These are phyloP conservation scores for Anisodus acutangulus DNA, from an alignment of 257 asterid species.

Conservation along the genomic window DNA sequence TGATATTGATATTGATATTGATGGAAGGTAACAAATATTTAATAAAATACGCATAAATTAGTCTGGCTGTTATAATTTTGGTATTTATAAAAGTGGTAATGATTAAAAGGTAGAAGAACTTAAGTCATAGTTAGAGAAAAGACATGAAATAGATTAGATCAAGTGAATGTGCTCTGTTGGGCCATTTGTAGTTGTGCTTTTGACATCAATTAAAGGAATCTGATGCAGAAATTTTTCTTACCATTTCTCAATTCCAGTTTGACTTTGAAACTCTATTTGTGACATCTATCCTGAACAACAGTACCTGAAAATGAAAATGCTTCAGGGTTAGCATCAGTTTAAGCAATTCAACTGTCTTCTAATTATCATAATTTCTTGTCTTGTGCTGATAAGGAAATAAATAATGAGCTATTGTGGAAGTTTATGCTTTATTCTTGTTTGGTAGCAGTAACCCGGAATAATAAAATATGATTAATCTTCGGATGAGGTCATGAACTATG, in stretches of 20 bases:
- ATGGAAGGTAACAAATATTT: background rate
- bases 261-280: background rate
- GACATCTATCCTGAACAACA: background rate
- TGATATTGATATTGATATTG: background rate
- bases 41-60: background rate
- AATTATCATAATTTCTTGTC: background rate
- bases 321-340: conserved; percentile 1
- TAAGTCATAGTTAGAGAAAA: too few relatives aligned
- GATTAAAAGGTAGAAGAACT: conserved; percentile 2
- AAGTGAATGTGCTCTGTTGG: too few relatives aligned
- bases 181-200: too few relatives aligned
- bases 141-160: too few relatives aligned
- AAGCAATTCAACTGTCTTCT: background rate
- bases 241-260: background rate
- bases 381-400: background rate
- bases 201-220: background rate
- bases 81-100: background rate
- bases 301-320: background rate
- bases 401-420: background rate
- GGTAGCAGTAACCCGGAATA: conserved; percentile 15
- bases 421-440: background rate
- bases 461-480: background rate
- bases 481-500: background rate
- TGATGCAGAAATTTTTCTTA: background rate
- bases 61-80: background rate